Evolutionary conservation across 2,329 filamentous ascomycete genomes (phyloP).

Genomic region (Hypoxylon sp.): DNA sequence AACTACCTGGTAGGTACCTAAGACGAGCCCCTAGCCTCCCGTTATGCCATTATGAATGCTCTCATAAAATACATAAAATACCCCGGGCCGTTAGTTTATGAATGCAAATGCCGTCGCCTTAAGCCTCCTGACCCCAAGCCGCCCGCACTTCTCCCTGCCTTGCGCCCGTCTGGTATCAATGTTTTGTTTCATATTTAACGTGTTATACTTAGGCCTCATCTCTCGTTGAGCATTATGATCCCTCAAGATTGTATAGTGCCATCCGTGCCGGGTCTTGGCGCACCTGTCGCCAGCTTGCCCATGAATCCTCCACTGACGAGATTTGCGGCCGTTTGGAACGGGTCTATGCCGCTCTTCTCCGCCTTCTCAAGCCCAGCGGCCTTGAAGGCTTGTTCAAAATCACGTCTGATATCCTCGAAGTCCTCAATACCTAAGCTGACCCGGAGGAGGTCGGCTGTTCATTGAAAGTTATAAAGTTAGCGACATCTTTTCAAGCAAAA

Average conservation of each 20-base stretch:
- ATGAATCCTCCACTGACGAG: conserved; percentile 53
- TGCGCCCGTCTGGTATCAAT: conserved; percentile 19
- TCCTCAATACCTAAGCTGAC: conserved; percentile 80
- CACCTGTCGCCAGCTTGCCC: conserved; percentile 52
- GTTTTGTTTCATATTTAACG: neutral
- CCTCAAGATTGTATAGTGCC: conserved; percentile 49
- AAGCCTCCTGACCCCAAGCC: neutral
- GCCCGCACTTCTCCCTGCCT: conserved; percentile 11
- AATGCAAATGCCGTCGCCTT: conserved; percentile 30
- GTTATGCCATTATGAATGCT: conserved; percentile 32
- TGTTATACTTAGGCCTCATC: neutral
- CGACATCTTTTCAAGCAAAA: neutral
- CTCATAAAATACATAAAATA: conserved; percentile 5
- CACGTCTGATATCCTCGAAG: conserved; percentile 79
- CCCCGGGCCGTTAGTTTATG: conserved; percentile 9
- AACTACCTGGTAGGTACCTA: conserved; percentile 4
- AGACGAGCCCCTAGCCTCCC: neutral
- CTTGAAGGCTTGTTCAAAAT: conserved; percentile 77
- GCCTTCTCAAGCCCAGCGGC: conserved; percentile 54
- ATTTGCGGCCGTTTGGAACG: conserved; percentile 51
- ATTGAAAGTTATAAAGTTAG: conserved; percentile 23
- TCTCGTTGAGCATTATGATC: neutral
- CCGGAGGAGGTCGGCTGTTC: conserved; percentile 70
- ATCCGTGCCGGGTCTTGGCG: conserved; percentile 52
- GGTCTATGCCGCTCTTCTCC: conserved; percentile 48